Conservation (phyloP, 2,329 filamentous ascomycete species). For the Colletotrichum trifolii region DNA sequence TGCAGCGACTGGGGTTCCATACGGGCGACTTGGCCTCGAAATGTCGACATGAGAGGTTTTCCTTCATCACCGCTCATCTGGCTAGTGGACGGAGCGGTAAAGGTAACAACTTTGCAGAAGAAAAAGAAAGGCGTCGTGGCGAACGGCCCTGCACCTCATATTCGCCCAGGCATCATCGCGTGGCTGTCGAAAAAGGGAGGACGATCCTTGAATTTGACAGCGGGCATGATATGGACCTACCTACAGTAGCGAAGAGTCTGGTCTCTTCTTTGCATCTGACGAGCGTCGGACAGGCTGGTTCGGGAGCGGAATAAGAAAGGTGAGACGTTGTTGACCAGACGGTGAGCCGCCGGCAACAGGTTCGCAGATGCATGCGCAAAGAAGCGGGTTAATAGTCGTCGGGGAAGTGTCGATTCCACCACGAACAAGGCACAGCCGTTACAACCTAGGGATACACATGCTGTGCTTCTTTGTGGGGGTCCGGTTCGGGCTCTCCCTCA, state of each 20-base stretch:
- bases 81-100: constrained; percentile 26
- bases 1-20: constrained; percentile 24
- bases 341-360: constrained; percentile 17
- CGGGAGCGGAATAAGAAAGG: constrained; percentile 26
- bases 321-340: constrained; percentile 26
- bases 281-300: constrained; percentile 15
- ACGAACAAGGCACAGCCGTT: constrained; percentile 23
- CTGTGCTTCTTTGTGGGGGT: not conserved
- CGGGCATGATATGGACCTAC: constrained; percentile 10
- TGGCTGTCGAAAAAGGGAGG: constrained; percentile 32
- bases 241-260: constrained; percentile 27
- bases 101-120: constrained; percentile 12
- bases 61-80: constrained; percentile 3
- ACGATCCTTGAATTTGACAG: constrained; percentile 24
- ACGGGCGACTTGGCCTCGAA: not conserved
- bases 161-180: constrained; percentile 30
- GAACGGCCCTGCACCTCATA: constrained; percentile 30
- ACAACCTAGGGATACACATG: constrained; percentile 15
- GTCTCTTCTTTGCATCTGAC: no score
- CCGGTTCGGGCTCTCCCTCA: constrained; percentile 6
- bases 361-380: constrained; percentile 21
- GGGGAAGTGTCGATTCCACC: constrained; percentile 1
- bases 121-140: constrained; percentile 27
- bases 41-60: constrained; percentile 9
- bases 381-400: constrained; percentile 1